Evolutionary conservation across 2,329 filamentous ascomycete genomes (phyloP), one percentile per base, ranked within the genome.

Genomic region (Dothidotthia symphoricarpi): DNA sequence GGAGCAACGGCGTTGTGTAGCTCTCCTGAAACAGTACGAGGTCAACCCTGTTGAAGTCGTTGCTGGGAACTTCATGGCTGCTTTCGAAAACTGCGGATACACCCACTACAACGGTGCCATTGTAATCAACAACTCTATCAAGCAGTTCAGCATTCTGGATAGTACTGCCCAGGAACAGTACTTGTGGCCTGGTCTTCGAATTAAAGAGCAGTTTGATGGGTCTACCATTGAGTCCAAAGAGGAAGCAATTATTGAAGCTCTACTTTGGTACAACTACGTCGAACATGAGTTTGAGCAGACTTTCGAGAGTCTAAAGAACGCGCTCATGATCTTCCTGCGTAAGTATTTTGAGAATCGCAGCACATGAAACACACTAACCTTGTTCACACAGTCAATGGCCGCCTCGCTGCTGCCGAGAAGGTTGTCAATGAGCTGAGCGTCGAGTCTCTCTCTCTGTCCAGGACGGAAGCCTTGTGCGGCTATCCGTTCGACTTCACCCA

Each of bases 281-380:
- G 80, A 85, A 33, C 83, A 79, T n/a, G 52, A 64, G 8, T 49
- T 49, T 19, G 43, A 76, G 12, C 75, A 83, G 41, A 82, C 87
- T 15, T 87, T 91, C 54, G 68, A 72, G 13, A 75, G 81, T 39
- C 82, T 88, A 28, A 78, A 80, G 19, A 76, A 81, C 53, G 77
- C 90, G n/a, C 88, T 95, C 69, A 86, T 86, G 58, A 82, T 83
- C 44, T 89, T 96, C 58, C 75, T 95, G 31, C 77, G 88, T 94
- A 79, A 74, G 88, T 77, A 26, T 15, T 31, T 26, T 9, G 31
- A 31, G 16, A 22, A 13, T 52, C n/a, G n/a, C n/a, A n/a, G n/a
- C n/a, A n/a, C n/a, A n/a, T n/a, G n/a, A n/a, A n/a, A n/a, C n/a
- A 48, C 55, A 49, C 39, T 46, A 49, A 59, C 33, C 27, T 28